Evolutionary conservation across 208 protist species (phyloP).

Genomic region (Trypanosoma mega): DNA sequence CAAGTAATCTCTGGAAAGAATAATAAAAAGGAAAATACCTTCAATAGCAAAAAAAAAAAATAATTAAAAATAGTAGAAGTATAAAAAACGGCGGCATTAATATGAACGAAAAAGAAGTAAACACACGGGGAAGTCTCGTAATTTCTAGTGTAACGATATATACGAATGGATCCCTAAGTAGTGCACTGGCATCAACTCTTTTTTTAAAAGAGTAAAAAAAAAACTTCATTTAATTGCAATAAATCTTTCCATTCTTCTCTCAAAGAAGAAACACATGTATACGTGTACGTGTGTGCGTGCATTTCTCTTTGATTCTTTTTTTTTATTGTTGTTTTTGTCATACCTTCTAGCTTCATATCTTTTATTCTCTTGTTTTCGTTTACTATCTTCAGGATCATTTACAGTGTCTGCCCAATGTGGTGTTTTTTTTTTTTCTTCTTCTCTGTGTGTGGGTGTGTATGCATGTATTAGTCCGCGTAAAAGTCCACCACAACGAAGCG

Average conservation of each 20-base stretch:
- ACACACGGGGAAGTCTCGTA: too few relatives aligned
- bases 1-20: not conserved
- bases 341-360: not conserved
- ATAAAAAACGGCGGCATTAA: too few relatives aligned
- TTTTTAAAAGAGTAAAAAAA: too few relatives aligned
- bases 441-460: not conserved
- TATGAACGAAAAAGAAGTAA: too few relatives aligned
- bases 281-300: too few relatives aligned
- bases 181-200: too few relatives aligned
- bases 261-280: too few relatives aligned
- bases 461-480: conserved; percentile 30
- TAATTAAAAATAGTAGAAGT: too few relatives aligned
- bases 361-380: not conserved
- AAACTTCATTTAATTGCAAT: too few relatives aligned
- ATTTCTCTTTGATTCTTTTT: not conserved
- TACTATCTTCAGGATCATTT: not conserved
- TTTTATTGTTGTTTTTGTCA: not conserved
- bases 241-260: too few relatives aligned
- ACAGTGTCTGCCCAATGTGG: not conserved
- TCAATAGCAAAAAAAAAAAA: not conserved
- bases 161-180: too few relatives aligned
- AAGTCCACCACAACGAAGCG: conserved; percentile 75
- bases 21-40: not conserved
- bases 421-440: conserved; percentile 4
- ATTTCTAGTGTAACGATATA: too few relatives aligned